Evolutionary conservation across 441 rosid genomes (phyloP).

Genomic region (Eugenia klotzschiana): DNA sequence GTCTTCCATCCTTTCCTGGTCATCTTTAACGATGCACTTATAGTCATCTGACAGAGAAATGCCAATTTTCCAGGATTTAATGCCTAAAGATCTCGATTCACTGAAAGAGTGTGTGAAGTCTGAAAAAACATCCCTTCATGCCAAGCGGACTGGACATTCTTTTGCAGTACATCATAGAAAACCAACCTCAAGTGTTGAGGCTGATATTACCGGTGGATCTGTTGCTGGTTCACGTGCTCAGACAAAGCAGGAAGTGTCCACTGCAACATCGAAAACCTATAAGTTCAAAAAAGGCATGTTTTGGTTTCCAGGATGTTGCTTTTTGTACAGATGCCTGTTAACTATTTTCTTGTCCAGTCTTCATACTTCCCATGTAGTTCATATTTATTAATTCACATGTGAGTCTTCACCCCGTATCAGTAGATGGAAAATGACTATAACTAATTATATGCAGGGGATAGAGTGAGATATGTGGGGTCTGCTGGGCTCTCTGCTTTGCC

Average conservation of each 20-base stretch:
- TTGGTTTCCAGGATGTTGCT: neutral
- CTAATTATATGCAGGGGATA: conserved; percentile 54
- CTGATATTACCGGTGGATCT: conserved; percentile 90
- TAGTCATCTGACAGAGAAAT: neutral
- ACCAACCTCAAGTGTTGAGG: conserved; percentile 89
- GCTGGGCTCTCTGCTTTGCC: conserved; percentile 38
- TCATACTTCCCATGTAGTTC: neutral
- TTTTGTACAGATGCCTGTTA: neutral
- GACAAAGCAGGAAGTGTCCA: conserved; percentile 84
- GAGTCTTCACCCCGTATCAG: neutral
- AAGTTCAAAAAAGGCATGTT: conserved; percentile 69
- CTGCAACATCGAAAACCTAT: conserved; percentile 81
- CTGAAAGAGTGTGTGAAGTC: conserved; percentile 60
- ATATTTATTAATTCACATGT: neutral
- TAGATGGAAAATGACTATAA: conserved; percentile 1
- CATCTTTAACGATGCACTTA: neutral
- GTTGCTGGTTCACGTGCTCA: conserved; percentile 53
- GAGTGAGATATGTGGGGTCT: conserved; percentile 68
- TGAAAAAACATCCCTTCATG: conserved; percentile 54
- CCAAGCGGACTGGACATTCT: conserved; percentile 61
- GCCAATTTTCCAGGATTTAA: conserved; percentile 42
- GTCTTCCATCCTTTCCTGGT: neutral
- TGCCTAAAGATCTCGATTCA: conserved; percentile 53
- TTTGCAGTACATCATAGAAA: conserved; percentile 50
- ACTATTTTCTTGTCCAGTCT: neutral